Percentiles rank a stretch among this genome's conserved stretches.
Evolutionary conservation across 129 eudicot genomes (phyloP).

Genomic region (Daucus carota): DNA sequence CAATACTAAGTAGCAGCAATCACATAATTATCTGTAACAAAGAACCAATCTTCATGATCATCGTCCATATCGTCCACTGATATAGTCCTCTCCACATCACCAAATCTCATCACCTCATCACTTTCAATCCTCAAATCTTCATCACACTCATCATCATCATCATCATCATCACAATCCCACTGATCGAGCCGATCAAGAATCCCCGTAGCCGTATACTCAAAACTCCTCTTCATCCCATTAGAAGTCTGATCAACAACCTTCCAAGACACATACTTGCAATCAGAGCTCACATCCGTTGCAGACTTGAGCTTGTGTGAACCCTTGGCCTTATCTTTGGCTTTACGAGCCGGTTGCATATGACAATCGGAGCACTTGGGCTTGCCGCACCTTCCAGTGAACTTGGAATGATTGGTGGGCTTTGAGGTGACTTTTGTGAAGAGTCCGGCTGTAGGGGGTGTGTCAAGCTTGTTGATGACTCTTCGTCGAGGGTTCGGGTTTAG

Average conservation of each 20-base stretch:
- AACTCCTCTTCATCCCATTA: neutral
- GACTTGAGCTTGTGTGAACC: constrained; percentile 44
- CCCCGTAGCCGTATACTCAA: neutral
- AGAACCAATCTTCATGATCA: neutral
- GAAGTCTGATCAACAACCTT: constrained; percentile 20
- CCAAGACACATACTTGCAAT: constrained; percentile 19
- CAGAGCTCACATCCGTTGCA: constrained; percentile 6
- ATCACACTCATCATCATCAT: neutral
- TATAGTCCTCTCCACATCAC: neutral
- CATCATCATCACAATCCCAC: too few relatives aligned
- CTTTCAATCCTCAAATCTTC: neutral
- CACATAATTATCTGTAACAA: neutral
- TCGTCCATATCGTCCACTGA: neutral
- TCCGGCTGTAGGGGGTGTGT: constrained; percentile 43
- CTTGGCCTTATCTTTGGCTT: constrained; percentile 52
- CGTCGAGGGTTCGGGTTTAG: neutral
- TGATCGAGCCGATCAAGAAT: neutral
- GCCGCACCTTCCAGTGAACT: constrained; percentile 56
- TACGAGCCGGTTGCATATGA: constrained; percentile 42
- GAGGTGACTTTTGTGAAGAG: constrained; percentile 35
- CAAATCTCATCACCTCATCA: neutral
- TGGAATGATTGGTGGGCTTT: constrained; percentile 71
- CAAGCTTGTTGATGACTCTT: constrained; percentile 20
- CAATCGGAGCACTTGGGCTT: constrained; percentile 37
- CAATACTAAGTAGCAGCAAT: neutral